Evolutionary conservation across 140 eudicot genomes (phyloP).

Genomic region (Stevia rebaudiana): DNA sequence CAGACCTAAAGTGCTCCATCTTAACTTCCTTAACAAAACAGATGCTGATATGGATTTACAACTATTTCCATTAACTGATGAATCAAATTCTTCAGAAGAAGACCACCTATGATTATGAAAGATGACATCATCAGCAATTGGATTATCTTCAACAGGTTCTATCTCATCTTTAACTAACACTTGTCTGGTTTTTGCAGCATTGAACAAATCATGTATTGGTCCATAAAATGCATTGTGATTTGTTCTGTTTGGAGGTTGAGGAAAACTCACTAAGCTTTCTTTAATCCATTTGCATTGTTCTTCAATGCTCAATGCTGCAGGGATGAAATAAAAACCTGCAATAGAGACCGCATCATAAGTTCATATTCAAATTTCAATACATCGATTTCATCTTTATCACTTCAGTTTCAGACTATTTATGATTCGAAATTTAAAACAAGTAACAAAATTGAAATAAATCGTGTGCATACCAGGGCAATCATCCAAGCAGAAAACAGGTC

Average conservation of each 20-base stretch:
- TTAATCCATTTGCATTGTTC: constrained; percentile 81
- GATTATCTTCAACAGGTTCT: constrained; percentile 7
- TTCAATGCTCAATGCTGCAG: constrained; percentile 66
- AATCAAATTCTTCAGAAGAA: constrained; percentile 32
- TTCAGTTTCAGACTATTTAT: background rate
- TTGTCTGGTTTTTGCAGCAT: constrained; percentile 50
- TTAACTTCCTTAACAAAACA: constrained; percentile 73
- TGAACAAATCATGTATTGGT: constrained; percentile 52
- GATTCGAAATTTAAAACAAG: background rate
- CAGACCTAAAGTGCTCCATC: constrained; percentile 97
- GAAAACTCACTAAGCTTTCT: constrained; percentile 78
- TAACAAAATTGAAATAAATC: background rate
- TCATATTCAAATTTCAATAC: background rate
- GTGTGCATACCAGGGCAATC: constrained; percentile 55
- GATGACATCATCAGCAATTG: constrained; percentile 9
- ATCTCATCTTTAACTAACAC: constrained; percentile 43
- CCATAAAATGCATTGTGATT: constrained; percentile 83
- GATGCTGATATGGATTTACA: constrained; percentile 56
- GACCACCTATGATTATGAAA: constrained; percentile 44
- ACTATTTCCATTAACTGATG: constrained; percentile 29
- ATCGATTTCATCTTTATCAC: background rate
- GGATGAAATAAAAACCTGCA: constrained; percentile 86
- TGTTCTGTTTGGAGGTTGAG: constrained; percentile 91
- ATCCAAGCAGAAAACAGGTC: constrained; percentile 55
- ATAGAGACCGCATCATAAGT: constrained; percentile 15